Percentiles rank a stretch among this genome's conserved stretches.
phyloP scores from a whole-genome alignment of 2,329 filamentous ascomycete genomes.

The Clathrospora elynae region DNA sequence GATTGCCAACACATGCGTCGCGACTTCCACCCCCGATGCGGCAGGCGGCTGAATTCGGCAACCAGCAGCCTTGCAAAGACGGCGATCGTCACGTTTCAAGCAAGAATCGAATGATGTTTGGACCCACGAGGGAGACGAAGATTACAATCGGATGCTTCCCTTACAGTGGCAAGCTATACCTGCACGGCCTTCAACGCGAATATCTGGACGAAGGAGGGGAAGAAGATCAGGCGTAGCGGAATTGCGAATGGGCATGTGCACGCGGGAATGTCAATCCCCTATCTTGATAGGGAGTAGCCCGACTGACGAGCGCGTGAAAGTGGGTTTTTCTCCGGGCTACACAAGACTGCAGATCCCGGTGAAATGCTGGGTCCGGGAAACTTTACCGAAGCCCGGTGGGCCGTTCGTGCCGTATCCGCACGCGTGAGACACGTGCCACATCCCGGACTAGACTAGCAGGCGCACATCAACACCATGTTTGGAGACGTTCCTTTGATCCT shows the following conservation, averaged over 20 bases:
- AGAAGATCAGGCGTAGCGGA: conserved; percentile 11
- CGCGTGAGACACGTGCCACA: conserved; percentile 6
- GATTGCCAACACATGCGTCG: conserved; percentile 3
- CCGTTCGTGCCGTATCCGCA: conserved; percentile 13
- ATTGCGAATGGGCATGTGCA: conserved; percentile 2
- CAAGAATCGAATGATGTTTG: conserved; percentile 5
- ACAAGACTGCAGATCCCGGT: conserved; percentile 6
- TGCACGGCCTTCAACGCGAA: conserved; percentile 14
- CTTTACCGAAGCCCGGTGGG: conserved; percentile 8
- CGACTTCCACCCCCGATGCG: conserved; percentile 1
- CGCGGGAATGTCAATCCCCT: neutral
- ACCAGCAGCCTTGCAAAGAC: conserved; percentile 2
- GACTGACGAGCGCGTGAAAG: neutral
- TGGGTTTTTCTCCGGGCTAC: conserved; percentile 2
- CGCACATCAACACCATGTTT: conserved; percentile 5
- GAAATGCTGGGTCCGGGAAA: conserved; percentile 6
- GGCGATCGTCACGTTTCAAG: conserved; percentile 7
- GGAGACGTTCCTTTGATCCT: neutral
- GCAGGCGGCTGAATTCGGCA: neutral
- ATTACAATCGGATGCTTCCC: conserved; percentile 5
- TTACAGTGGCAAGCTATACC: conserved; percentile 8
- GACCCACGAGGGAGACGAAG: conserved; percentile 4
- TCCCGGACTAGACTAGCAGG: neutral
- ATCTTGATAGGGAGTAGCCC: neutral
- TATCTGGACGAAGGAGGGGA: conserved; percentile 13